Percentiles rank a stretch among this genome's conserved stretches.
phyloP scores from a whole-genome alignment of 1,139 yeast genomes.

The Yamadazyma dushanensis region DNA sequence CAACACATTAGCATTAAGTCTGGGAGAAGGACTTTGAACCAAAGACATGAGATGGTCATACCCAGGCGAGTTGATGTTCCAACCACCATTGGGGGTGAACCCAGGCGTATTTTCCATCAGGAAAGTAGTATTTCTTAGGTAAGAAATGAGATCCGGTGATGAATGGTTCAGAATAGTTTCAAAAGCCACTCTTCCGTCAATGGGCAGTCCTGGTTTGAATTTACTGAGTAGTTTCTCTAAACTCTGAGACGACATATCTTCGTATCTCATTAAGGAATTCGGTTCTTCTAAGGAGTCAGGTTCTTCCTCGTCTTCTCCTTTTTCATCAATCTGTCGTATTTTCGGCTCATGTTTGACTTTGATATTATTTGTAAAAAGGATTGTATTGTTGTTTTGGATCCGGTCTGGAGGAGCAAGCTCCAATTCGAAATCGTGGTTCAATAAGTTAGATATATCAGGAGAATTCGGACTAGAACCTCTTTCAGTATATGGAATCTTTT shows the following conservation, averaged over 20 bases:
- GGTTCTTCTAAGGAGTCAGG: background rate
- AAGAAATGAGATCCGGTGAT: background rate
- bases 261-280: background rate
- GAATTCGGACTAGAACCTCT: slow-evolving; percentile 7
- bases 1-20: slow-evolving; percentile 5
- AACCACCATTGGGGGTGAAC: background rate
- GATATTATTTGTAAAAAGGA: background rate
- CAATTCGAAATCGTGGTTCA: slow-evolving; percentile 6
- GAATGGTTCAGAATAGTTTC: background rate
- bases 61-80: background rate
- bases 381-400: background rate
- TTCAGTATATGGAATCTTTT: background rate
- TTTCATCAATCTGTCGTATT: background rate
- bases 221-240: background rate
- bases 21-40: slow-evolving; percentile 9
- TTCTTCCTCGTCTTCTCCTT: background rate
- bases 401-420: background rate
- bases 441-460: slow-evolving; percentile 10
- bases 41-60: slow-evolving; percentile 1
- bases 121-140: background rate
- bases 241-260: slow-evolving; percentile 5
- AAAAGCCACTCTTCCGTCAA: background rate
- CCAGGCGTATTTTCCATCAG: background rate
- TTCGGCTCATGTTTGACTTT: background rate
- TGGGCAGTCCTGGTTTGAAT: background rate